These are phyloP conservation scores for Grosmannia penicillata DNA, from an alignment of 2,329 filamentous ascomycete genomes.

Conservation along the genomic window DNA sequence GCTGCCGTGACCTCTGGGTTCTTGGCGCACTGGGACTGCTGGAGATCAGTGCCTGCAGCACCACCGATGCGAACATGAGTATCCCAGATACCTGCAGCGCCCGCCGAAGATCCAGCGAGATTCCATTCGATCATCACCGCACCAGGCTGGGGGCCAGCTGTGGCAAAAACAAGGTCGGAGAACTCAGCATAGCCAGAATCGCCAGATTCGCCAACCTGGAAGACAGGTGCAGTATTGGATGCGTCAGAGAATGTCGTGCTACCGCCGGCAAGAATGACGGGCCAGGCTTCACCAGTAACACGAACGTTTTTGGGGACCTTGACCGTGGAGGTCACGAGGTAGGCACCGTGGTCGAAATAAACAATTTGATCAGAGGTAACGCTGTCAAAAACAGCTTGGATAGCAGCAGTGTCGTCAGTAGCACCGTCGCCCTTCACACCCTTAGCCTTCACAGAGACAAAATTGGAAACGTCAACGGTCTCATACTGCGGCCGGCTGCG, in stretches of 20 bases:
- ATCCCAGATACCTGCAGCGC: slow-evolving; percentile 77
- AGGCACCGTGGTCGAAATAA: slow-evolving; percentile 64
- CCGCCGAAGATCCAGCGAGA: slow-evolving; percentile 50
- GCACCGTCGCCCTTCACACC: slow-evolving; percentile 80
- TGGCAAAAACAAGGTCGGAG: slow-evolving; percentile 74
- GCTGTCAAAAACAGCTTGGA: slow-evolving; percentile 64
- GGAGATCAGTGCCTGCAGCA: slow-evolving; percentile 66
- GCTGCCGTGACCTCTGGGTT: slow-evolving; percentile 38
- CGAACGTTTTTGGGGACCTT: slow-evolving; percentile 64
- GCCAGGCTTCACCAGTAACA: slow-evolving; percentile 86
- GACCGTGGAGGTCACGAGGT: slow-evolving; percentile 55
- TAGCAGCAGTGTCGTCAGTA: slow-evolving; percentile 74
- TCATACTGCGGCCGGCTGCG: slow-evolving; percentile 85
- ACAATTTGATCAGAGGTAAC: slow-evolving; percentile 49
- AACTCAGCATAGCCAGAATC: slow-evolving; percentile 75
- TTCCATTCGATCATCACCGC: slow-evolving; percentile 92
- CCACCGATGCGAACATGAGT: slow-evolving; percentile 92
- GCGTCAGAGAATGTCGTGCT: slow-evolving; percentile 55
- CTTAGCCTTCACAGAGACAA: slow-evolving; percentile 67
- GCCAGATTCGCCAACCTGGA: slow-evolving; percentile 66
- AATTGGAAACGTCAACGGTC: slow-evolving; percentile 46
- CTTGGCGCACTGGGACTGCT: slow-evolving; percentile 68
- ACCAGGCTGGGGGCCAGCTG: slow-evolving; percentile 67
- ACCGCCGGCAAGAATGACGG: slow-evolving; percentile 74
- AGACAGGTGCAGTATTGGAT: slow-evolving; percentile 65